Percentiles rank a stretch among this genome's conserved stretches.
phyloP scores from a whole-genome alignment of 495 filamentous ascomycete species.

The Aspergillus campestris region DNA sequence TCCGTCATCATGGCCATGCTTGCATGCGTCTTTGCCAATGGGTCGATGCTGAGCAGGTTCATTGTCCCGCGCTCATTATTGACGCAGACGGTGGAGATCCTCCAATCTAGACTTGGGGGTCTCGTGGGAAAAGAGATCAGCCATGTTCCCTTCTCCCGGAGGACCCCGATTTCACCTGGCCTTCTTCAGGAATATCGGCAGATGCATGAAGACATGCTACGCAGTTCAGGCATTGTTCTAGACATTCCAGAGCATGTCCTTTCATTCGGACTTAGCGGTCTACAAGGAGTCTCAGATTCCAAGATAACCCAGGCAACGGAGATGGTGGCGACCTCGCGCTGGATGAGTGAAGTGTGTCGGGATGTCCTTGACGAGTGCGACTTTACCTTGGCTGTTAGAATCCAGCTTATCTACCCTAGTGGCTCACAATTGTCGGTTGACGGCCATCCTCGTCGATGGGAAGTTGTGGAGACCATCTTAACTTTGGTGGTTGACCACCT shows the following conservation, averaged over 20 bases:
- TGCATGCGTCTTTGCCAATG: slow-evolving; percentile 46
- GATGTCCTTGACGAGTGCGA: slow-evolving; percentile 61
- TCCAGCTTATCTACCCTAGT: slow-evolving; percentile 59
- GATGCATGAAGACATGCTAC: slow-evolving; percentile 39
- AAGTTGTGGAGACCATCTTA: slow-evolving; percentile 44
- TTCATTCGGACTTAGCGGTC: slow-evolving; percentile 58
- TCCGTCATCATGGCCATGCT: slow-evolving; percentile 62
- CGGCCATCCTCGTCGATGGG: slow-evolving; percentile 52
- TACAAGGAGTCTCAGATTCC: slow-evolving; percentile 37
- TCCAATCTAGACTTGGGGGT: slow-evolving; percentile 50
- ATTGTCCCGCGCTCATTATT: slow-evolving; percentile 56
- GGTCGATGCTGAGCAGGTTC: slow-evolving; percentile 42
- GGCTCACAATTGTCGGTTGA: slow-evolving; percentile 48
- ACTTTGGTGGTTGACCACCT: slow-evolving; percentile 26
- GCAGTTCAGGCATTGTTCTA: slow-evolving; percentile 44
- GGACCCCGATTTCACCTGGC: slow-evolving; percentile 16
- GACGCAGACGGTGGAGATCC: slow-evolving; percentile 51
- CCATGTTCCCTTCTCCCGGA: slow-evolving; percentile 54
- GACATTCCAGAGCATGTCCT: slow-evolving; percentile 61
- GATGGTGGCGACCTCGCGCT: slow-evolving; percentile 24
- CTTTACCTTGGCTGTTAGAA: slow-evolving; percentile 49
- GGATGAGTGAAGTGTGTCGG: slow-evolving; percentile 33
- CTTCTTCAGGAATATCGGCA: slow-evolving; percentile 5
- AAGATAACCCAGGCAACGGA: slow-evolving; percentile 5
- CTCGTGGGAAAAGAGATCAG: slow-evolving; percentile 48